These are phyloP conservation scores for Plantago coronopus DNA, from an alignment of 305 asterid genomes.

Conservation along the genomic window DNA sequence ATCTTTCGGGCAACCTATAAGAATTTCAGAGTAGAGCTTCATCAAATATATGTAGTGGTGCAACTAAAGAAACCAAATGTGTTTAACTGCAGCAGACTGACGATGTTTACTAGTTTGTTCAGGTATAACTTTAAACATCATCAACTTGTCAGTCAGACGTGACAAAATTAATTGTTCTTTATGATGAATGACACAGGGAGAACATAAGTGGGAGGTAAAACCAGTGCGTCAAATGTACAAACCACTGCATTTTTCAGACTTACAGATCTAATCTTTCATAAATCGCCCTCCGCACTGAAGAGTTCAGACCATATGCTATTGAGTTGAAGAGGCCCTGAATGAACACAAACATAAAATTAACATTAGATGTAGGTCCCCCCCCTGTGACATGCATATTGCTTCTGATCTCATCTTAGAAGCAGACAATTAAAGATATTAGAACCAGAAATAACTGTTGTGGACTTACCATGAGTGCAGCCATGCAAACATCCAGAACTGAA, in stretches of 20 bases:
- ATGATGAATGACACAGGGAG: not conserved
- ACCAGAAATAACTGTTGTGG: conserved; percentile 3
- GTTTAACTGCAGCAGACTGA: not conserved
- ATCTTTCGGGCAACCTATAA: conserved; percentile 81
- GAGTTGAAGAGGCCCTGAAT: conserved; percentile 91
- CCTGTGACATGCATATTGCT: not conserved
- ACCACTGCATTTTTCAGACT: conserved; percentile 29
- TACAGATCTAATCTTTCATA: conserved; percentile 87
- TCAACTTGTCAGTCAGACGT: too few species aligned
- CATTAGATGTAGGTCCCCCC: too few species aligned
- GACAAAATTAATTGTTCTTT: not conserved
- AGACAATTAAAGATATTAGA: conserved; percentile 3
- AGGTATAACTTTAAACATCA: too few species aligned
- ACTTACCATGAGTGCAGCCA: conserved; percentile 92
- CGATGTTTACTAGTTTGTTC: too few species aligned
- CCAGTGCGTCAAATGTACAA: not conserved
- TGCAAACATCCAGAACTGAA: conserved; percentile 91
- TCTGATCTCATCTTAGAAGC: conserved; percentile 16
- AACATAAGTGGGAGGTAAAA: not conserved
- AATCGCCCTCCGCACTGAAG: conserved; percentile 85
- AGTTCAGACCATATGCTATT: conserved; percentile 94
- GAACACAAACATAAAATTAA: conserved; percentile 16
- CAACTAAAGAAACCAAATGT: not conserved
- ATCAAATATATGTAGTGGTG: not conserved
- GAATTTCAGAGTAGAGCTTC: conserved; percentile 9